A percentile compares a stretch with the other conserved stretches of the same genome.
Evolutionary conservation across 441 rosid species (phyloP).

Genomic region (Mallotus repandus): DNA sequence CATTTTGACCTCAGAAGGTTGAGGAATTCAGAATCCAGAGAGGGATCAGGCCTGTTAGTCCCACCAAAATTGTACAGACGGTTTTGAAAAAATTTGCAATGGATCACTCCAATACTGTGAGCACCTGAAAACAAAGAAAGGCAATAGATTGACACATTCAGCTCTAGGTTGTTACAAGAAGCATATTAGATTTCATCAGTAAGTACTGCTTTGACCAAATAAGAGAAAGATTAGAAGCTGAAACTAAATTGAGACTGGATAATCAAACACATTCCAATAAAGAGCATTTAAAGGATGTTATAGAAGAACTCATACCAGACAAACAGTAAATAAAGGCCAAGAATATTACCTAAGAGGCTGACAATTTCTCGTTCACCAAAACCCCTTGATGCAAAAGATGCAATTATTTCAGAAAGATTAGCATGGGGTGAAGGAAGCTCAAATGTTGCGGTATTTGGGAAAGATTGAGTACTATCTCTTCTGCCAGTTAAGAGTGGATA

Average conservation of each 20-base stretch:
- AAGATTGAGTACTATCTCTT: conserved; percentile 46
- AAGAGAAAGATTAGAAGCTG: conserved; percentile 1
- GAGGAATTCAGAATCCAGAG: conserved; percentile 51
- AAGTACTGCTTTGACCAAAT: neutral
- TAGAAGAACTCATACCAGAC: neutral
- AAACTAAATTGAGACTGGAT: neutral
- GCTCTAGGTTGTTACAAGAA: neutral
- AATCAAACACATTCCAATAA: neutral
- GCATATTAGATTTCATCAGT: too few relatives aligned
- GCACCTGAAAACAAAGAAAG: conserved; percentile 41
- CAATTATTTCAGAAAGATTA: conserved; percentile 45
- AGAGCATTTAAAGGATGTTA: neutral
- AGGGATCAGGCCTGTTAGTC: conserved; percentile 61
- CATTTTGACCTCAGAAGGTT: conserved; percentile 49
- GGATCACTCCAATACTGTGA: conserved; percentile 63
- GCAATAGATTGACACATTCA: conserved; percentile 7
- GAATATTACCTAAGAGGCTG: conserved; percentile 52
- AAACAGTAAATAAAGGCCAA: neutral
- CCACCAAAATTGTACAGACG: conserved; percentile 62
- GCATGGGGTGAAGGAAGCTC: conserved; percentile 68
- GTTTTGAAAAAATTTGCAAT: conserved; percentile 53
- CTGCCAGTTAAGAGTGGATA: conserved; percentile 70
- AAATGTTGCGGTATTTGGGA: conserved; percentile 37
- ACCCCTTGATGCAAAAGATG: conserved; percentile 57
- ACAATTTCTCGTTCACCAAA: conserved; percentile 71